A percentile compares a stretch with the other conserved stretches of the same genome.
These are phyloP conservation scores for Talaromyces sp. DNA, from an alignment of 2,329 filamentous ascomycete genomes.

Conservation along the genomic window DNA sequence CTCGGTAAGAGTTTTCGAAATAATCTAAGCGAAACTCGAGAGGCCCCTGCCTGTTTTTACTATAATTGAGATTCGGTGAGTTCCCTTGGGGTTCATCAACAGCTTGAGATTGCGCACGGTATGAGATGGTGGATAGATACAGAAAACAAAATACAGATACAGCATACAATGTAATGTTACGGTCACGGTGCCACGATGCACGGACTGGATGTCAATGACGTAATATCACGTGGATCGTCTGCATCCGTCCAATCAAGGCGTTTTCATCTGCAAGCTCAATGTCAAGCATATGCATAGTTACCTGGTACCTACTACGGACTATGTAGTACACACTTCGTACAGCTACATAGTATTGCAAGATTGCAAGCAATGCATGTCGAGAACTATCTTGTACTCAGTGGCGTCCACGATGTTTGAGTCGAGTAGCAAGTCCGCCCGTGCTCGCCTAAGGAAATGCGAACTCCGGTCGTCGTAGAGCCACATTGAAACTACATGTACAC, in stretches of 20 bases:
- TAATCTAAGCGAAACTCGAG: neutral
- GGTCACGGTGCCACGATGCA: neutral
- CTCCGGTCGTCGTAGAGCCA: too few relatives aligned
- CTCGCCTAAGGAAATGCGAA: too few relatives aligned
- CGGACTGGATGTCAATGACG: neutral
- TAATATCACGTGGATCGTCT: slow-evolving; percentile 2
- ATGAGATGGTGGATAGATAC: neutral
- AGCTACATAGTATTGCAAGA: too few relatives aligned
- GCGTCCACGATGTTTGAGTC: too few relatives aligned
- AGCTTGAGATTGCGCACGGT: neutral
- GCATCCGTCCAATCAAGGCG: neutral
- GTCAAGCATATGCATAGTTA: neutral
- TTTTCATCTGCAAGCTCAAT: neutral
- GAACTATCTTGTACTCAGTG: too few relatives aligned
- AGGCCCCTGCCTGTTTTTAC: neutral
- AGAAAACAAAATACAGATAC: neutral
- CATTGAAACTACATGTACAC: neutral
- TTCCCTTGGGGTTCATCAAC: neutral
- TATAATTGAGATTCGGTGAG: neutral
- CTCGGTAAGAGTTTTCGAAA: neutral
- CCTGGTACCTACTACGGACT: too few relatives aligned
- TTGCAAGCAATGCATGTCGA: too few relatives aligned
- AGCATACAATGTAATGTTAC: neutral
- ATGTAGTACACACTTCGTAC: too few relatives aligned
- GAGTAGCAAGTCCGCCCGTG: too few relatives aligned